Evolutionary conservation across 805 yeast species (phyloP), one percentile per base, ranked within the genome.

Genomic region (Metschnikowia hibisci): DNA sequence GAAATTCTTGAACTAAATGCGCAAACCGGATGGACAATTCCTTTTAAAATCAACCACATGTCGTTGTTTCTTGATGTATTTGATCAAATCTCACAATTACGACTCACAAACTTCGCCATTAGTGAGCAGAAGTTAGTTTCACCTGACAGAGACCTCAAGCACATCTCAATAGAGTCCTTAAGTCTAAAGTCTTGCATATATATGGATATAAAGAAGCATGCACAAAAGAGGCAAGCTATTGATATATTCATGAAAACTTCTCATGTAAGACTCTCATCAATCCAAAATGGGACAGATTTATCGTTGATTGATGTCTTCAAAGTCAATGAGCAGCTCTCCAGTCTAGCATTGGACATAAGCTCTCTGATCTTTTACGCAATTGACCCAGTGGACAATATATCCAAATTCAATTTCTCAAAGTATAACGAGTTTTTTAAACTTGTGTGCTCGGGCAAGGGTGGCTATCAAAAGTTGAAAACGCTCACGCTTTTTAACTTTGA

Each of bases 11-110:
- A 56, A 4, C 51, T 76, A 2, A 61, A 68, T 4, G 67, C 78
- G 0, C 76, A 75, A 46, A 44, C 67, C 0, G 79, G 78, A 2
- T 74, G 80, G 80, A 71, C 73, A 27, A 73, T 80, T 12, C 78
- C 82, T 3, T 58, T 79, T 48, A 66, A 75, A 44, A 38, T 52
- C 13, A 62, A 71, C 10, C 77, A 74, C 46, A 51, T 79, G 6
- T 56, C 78, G 1, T 61, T 76, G 49, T 62, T 80, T 14, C 64
- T 75, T 44, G 73, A 74, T 12, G 52, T 67, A 7, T 69, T 55
- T 43, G 63, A 57, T 36, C 34, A 41, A 9, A 67, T 80, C 5
- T 62, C 69, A 26, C 71, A 71, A 39, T 55, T 80, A 18, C 57
- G 58, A 3, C 58, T 80, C 23, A 62, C 64, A 36, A 73, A 77